A percentile compares a stretch with the other conserved stretches of the same genome.
These are phyloP conservation scores for Fusarium sp. DNA, from an alignment of 2,329 filamentous ascomycete genomes.

Conservation along the genomic window DNA sequence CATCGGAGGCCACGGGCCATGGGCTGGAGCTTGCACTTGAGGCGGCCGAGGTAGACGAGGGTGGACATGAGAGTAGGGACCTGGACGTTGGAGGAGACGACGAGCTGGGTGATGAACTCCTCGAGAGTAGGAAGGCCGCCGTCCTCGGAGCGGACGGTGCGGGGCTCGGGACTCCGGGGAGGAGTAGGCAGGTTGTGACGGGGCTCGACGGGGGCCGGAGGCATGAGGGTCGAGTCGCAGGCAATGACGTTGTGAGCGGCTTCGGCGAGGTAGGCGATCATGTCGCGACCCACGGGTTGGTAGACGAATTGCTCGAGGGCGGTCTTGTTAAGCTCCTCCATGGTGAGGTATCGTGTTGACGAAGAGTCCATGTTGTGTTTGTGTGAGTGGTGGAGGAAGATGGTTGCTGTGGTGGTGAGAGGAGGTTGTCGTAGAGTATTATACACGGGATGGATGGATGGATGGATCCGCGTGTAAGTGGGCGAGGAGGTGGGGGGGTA, in stretches of 20 bases:
- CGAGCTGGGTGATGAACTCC: conserved; percentile 91
- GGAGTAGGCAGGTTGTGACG: conserved; percentile 64
- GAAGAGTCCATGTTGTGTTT: conserved; percentile 39
- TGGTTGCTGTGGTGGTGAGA: conserved; percentile 4
- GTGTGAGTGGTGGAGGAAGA: conserved; percentile 26
- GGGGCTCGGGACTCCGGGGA: conserved; percentile 65
- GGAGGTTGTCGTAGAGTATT: conserved; percentile 30
- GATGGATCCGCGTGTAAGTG: conserved; percentile 36
- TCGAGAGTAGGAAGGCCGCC: conserved; percentile 83
- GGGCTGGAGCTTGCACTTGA: conserved; percentile 88
- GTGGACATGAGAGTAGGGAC: conserved; percentile 98
- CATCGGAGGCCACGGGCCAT: conserved; percentile 97
- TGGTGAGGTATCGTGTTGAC: conserved; percentile 64
- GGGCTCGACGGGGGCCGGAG: conserved; percentile 56
- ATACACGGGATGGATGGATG: conserved; percentile 30
- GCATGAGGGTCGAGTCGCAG: conserved; percentile 77
- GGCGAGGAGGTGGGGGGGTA: conserved; percentile 21
- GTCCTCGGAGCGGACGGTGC: conserved; percentile 64
- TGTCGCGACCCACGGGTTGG: conserved; percentile 80
- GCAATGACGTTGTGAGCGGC: conserved; percentile 85
- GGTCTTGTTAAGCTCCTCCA: conserved; percentile 76
- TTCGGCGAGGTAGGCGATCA: conserved; percentile 83
- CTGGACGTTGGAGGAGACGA: conserved; percentile 95
- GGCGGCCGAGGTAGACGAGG: conserved; percentile 90
- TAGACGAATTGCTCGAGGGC: conserved; percentile 88